Evolutionary conservation across 2,329 filamentous ascomycete genomes (phyloP), one percentile per base, ranked within the genome.

Genomic region (Epichloe gansuensis): DNA sequence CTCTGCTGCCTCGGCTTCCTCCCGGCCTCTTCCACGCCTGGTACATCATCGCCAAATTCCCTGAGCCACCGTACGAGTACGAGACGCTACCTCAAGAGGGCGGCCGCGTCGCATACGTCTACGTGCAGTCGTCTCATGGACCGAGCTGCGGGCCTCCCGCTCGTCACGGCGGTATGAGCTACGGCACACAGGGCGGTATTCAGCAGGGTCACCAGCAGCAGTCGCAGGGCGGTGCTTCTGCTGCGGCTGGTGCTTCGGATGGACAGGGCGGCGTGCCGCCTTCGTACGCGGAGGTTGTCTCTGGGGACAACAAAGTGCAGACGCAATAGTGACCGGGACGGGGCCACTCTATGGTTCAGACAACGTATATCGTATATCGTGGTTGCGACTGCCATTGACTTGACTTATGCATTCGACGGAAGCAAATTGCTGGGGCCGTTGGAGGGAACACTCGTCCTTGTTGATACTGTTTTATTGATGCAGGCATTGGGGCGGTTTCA

Each of bases 11-110:
- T 91, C 23, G 87, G 85, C 62, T 89, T 77, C 65, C 70, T 97
- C 55, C 91, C 21, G 91, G 91, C 56, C 85, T 97, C 48, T 74
- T 98, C 2, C 93, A 98, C 73, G 82, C 91, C 57, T 97, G 93
- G 91, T 98, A 97, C 77, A 95, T 97, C 70, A 96, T 98, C 70
- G 81, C 88, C 63, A 86, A 88, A 65, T 88, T 85, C 68, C 93
- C 93, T 54, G 91, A 96, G 56, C 60, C 78, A 42, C 76, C 83
- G 54, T 79, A 78, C 67, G 81, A 85, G 57, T 90, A 93, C 70
- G 80, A 88, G 60, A 71, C 75, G 49, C 67, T 86, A 42, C 70
- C 78, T 5, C 80, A 82, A 51, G 77, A 80, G 62, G 60, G 65
- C 61, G 74, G 77, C 59, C 77, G 75, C 55, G 82, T 91, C 52